These are phyloP conservation scores for Fusarium pseudocircinatum DNA, from an alignment of 2,329 filamentous ascomycete genomes.

Conservation along the genomic window DNA sequence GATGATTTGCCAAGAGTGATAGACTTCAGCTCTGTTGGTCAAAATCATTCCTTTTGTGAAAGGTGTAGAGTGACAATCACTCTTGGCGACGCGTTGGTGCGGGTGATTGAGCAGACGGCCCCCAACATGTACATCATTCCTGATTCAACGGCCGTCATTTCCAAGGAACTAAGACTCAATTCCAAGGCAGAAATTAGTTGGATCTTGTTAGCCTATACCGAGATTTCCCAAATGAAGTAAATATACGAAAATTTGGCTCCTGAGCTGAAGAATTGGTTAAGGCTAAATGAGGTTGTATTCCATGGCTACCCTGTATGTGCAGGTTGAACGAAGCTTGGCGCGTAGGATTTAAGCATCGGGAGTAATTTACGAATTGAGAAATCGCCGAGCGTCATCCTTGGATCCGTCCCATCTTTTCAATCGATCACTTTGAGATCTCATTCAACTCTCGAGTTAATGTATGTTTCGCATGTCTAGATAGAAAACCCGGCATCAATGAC, in stretches of 20 bases:
- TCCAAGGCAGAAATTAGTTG: background rate
- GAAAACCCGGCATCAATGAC: constrained; percentile 4
- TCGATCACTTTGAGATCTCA: no score
- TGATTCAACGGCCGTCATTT: background rate
- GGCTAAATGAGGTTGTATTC: background rate
- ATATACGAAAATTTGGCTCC: background rate
- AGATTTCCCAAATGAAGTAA: background rate
- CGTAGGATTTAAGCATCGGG: background rate
- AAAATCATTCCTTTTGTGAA: fast-evolving
- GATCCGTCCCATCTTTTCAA: background rate
- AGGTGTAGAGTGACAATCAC: fast-evolving
- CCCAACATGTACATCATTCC: background rate
- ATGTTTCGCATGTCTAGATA: background rate
- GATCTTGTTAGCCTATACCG: fast-evolving
- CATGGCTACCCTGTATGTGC: background rate
- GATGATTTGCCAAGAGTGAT: background rate
- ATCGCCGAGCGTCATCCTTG: background rate
- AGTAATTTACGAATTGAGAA: background rate
- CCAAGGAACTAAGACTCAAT: fast-evolving
- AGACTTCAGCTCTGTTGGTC: background rate
- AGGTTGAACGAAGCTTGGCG: background rate
- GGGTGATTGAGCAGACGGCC: background rate
- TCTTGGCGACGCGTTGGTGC: background rate
- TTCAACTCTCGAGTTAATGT: fast-evolving
- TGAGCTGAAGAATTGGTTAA: background rate